phyloP scores from a whole-genome alignment of 2,329 filamentous ascomycete genomes.

The Lanzia echinophila region DNA sequence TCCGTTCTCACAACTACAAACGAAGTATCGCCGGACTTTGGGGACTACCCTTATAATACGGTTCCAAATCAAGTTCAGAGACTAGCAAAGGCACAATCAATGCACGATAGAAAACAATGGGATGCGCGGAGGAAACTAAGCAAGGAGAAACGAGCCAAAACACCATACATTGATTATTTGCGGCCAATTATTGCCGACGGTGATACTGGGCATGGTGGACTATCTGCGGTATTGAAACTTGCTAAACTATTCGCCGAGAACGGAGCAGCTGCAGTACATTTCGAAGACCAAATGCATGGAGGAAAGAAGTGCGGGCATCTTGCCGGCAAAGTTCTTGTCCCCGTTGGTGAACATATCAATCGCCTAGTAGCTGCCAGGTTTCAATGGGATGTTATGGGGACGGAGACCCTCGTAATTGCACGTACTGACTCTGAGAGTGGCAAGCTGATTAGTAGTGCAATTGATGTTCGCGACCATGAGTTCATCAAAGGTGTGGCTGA shows the following conservation, averaged over 20 bases:
- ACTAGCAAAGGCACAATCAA: slow-evolving; percentile 89
- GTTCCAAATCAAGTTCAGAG: slow-evolving; percentile 97
- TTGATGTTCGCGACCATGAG: slow-evolving; percentile 93
- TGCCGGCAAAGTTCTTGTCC: slow-evolving; percentile 92
- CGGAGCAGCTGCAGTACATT: slow-evolving; percentile 91
- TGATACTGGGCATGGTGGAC: slow-evolving; percentile 89
- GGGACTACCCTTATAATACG: slow-evolving; percentile 98
- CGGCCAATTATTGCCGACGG: slow-evolving; percentile 94
- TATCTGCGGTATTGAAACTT: slow-evolving; percentile 89
- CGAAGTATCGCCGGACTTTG: slow-evolving; percentile 95
- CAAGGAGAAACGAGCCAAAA: slow-evolving; percentile 62
- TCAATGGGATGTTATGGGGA: slow-evolving; percentile 98
- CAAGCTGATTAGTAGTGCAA: slow-evolving; percentile 79
- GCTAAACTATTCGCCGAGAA: slow-evolving; percentile 97
- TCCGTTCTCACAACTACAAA: slow-evolving; percentile 89
- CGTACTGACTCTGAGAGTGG: slow-evolving; percentile 94
- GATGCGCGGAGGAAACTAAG: slow-evolving; percentile 75
- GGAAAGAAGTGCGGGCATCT: slow-evolving; percentile 98
- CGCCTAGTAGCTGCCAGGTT: slow-evolving; percentile 85
- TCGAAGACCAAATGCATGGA: slow-evolving; percentile 95
- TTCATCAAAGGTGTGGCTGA: slow-evolving; percentile 88
- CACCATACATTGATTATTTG: slow-evolving; percentile 85
- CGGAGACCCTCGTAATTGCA: slow-evolving; percentile 89
- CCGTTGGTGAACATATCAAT: slow-evolving; percentile 93
- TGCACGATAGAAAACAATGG: slow-evolving; percentile 96